Percentiles rank a stretch among this genome's conserved stretches.
Evolutionary conservation across 148 eudicot species (phyloP).

Genomic region (Heliosperma pusillum): DNA sequence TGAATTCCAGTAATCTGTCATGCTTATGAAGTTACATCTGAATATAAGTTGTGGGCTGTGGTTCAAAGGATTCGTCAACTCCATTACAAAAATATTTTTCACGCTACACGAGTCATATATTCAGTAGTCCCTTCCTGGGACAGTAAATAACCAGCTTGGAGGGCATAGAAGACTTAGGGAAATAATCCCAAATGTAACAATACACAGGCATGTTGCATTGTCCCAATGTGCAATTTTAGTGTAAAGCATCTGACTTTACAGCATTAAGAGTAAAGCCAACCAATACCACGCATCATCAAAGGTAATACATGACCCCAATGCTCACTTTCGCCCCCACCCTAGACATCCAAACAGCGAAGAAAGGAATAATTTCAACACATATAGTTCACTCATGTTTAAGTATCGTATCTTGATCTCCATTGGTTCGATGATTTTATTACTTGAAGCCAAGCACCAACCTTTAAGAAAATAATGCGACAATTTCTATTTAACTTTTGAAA

Average conservation of each 20-base stretch:
- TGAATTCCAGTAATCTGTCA: neutral
- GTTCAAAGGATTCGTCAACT: neutral
- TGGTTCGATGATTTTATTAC: neutral
- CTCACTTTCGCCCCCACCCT: neutral
- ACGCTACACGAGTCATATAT: slow-evolving; percentile 2
- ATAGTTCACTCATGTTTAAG: neutral
- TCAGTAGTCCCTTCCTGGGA: slow-evolving; percentile 17
- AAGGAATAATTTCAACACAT: neutral
- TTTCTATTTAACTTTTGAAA: neutral
- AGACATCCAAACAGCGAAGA: slow-evolving; percentile 6
- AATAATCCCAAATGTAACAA: neutral
- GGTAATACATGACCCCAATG: neutral
- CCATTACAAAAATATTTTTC: neutral
- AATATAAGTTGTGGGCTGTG: neutral
- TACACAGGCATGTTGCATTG: slow-evolving; percentile 5
- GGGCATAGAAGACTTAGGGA: neutral
- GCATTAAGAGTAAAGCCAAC: neutral
- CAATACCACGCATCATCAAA: neutral
- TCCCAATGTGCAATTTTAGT: slow-evolving; percentile 10
- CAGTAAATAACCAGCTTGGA: slow-evolving; percentile 11
- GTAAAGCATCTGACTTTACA: neutral
- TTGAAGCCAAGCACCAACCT: neutral
- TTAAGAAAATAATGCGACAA: neutral
- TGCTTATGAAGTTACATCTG: neutral
- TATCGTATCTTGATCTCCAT: neutral